Conservation (phyloP, 2,329 filamentous ascomycete genomes). For the Talaromyces sp. region DNA sequence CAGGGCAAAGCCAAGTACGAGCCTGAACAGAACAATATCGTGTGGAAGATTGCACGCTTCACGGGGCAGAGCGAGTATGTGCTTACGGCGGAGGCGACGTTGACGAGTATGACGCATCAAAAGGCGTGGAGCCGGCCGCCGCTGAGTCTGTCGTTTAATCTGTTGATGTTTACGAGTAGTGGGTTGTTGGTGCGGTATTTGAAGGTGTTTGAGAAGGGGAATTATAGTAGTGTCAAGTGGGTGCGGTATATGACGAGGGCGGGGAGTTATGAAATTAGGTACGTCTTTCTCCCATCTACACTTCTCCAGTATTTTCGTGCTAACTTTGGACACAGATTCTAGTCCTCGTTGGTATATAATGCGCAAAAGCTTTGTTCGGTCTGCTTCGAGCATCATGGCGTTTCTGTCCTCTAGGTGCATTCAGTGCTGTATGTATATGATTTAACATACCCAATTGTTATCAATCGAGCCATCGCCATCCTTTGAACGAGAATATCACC, state of each 20-base stretch:
- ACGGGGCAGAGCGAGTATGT: conserved; percentile 97
- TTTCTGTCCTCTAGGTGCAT: background rate
- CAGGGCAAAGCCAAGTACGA: conserved; percentile 99
- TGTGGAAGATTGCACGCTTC: conserved; percentile 99
- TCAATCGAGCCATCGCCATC: background rate
- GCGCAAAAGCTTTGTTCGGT: background rate
- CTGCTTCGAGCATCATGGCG: background rate
- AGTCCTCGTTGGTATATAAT: background rate
- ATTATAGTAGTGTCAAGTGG: conserved; percentile 99
- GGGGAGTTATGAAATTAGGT: conserved; percentile 96
- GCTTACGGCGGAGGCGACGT: conserved; percentile 83
- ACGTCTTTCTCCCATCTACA: background rate
- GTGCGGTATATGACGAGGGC: conserved; percentile 98
- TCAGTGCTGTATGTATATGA: background rate
- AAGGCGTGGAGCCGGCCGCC: conserved; percentile 95
- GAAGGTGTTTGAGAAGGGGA: conserved; percentile 99
- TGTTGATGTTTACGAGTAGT: conserved; percentile 97
- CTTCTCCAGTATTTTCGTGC: background rate
- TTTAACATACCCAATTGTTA: background rate
- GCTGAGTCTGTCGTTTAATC: conserved; percentile 83
- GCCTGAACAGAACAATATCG: conserved; percentile 94
- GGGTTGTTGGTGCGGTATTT: conserved; percentile 89
- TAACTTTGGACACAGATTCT: background rate
- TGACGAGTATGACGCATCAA: conserved; percentile 97
- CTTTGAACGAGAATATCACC: background rate